Percentiles rank a stretch among this genome's conserved stretches.
Conservation (phyloP, 1,139 yeast species). For the Candida tetrigidarum region DNA sequence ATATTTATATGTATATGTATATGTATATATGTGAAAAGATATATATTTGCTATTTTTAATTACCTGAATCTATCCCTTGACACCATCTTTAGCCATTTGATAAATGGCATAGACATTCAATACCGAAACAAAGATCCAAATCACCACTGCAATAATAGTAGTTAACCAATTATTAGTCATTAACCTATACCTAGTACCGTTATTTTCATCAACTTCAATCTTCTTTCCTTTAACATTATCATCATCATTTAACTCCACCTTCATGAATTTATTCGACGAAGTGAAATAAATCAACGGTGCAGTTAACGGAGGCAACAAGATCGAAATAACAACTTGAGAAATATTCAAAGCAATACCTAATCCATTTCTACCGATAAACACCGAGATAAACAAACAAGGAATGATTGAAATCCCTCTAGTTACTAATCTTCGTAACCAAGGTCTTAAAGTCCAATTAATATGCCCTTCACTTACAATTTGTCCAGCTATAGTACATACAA, state of each 20-base stretch:
- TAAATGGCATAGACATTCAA: conserved; percentile 75
- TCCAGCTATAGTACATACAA: conserved; percentile 87
- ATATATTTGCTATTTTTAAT: neutral
- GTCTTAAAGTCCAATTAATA: conserved; percentile 71
- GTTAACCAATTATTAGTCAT: conserved; percentile 69
- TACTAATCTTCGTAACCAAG: conserved; percentile 76
- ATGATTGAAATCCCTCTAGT: conserved; percentile 74
- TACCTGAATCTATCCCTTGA: conserved; percentile 16
- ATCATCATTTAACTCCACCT: conserved; percentile 37
- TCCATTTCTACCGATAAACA: conserved; percentile 67
- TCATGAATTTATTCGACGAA: conserved; percentile 65
- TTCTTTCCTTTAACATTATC: conserved; percentile 15
- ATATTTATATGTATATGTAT: neutral
- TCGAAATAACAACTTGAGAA: conserved; percentile 75
- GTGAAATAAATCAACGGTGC: conserved; percentile 83
- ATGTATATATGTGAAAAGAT: neutral
- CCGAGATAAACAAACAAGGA: conserved; percentile 69
- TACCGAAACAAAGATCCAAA: conserved; percentile 69
- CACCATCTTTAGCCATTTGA: conserved; percentile 56
- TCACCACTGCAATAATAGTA: conserved; percentile 43
- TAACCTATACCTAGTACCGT: conserved; percentile 35
- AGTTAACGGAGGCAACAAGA: conserved; percentile 71
- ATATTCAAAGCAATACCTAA: conserved; percentile 68
- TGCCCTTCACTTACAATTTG: conserved; percentile 88
- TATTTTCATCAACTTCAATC: conserved; percentile 15